A percentile compares a stretch with the other conserved stretches of the same genome.
phyloP scores from a whole-genome alignment of 202 grass and related monocot species.

The Setaria italica region DNA sequence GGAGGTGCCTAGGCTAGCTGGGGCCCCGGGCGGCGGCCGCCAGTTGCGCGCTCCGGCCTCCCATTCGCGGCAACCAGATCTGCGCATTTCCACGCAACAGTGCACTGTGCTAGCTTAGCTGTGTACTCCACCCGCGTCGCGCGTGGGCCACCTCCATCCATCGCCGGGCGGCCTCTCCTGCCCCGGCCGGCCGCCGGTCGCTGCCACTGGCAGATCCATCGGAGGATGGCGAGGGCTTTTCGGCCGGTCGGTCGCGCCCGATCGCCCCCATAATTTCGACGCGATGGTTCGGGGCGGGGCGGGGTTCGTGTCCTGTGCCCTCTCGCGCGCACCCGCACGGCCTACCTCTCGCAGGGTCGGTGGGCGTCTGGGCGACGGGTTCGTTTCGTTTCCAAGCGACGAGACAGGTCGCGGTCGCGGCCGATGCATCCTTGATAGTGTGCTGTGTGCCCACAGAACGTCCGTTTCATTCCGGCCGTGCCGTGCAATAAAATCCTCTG shows the following conservation, averaged over 20 bases:
- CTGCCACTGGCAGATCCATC: not conserved
- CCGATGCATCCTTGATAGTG: not conserved
- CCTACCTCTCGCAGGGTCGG: too few relatives aligned
- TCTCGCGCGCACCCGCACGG: too few relatives aligned
- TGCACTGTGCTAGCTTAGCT: not conserved
- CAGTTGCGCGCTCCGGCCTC: not conserved
- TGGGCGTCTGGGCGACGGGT: too few relatives aligned
- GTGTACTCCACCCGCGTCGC: not conserved
- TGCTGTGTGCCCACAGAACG: too few relatives aligned
- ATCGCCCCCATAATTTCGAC: not conserved
- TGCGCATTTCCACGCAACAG: constrained; percentile 43
- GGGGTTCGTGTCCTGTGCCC: too few relatives aligned
- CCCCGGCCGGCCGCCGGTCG: not conserved
- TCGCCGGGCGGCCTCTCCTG: not conserved
- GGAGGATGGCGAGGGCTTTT: too few relatives aligned
- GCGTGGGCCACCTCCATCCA: not conserved
- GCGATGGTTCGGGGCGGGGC: not conserved
- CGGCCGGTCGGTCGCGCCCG: not conserved
- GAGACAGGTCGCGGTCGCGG: not conserved
- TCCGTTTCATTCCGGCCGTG: too few relatives aligned
- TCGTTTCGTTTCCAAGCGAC: not conserved
- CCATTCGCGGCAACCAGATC: constrained; percentile 27
- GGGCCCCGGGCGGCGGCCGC: too few relatives aligned
- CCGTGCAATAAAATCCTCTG: too few relatives aligned
- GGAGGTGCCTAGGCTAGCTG: too few relatives aligned